A percentile compares a stretch with the other conserved stretches of the same genome.
phyloP scores from a whole-genome alignment of 805 yeast species.

The Wickerhamiella shivajii region DNA sequence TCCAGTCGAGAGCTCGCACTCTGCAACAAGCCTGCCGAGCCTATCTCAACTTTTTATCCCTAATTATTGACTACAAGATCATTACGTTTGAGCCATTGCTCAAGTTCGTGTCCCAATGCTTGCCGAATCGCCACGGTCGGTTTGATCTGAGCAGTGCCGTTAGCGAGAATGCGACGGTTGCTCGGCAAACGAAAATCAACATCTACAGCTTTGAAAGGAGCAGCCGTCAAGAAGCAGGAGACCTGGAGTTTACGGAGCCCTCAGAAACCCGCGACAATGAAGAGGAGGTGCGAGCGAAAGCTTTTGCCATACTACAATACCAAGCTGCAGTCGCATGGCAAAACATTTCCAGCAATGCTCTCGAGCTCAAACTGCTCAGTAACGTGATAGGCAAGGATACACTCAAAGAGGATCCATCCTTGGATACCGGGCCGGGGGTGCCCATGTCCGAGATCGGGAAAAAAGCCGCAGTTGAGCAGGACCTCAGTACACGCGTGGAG shows the following conservation, averaged over 20 bases:
- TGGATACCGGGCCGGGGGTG: not conserved
- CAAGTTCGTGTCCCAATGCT: no score
- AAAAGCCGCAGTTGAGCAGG: not conserved
- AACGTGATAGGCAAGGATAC: not conserved
- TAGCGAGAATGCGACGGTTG: no score
- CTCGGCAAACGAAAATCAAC: no score
- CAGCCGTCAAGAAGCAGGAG: not conserved
- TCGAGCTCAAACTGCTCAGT: constrained; percentile 5
- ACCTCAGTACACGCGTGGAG: not conserved
- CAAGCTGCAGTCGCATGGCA: constrained; percentile 3
- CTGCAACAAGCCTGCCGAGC: constrained; percentile 14
- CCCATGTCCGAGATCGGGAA: not conserved
- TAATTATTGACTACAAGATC: constrained; percentile 16
- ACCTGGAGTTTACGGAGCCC: not conserved
- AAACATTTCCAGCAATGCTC: constrained; percentile 4
- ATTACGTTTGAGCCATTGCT: not conserved
- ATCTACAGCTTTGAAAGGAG: not conserved
- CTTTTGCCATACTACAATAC: constrained; percentile 4
- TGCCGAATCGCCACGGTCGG: no score
- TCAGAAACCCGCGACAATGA: not conserved
- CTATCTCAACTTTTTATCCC: constrained; percentile 18
- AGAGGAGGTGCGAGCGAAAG: constrained; percentile 4
- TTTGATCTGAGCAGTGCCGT: no score
- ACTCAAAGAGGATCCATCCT: not conserved
- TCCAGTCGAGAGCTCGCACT: constrained; percentile 13